Conservation (phyloP, 495 filamentous ascomycete species). For the Lasiosphaeria hispida region DNA sequence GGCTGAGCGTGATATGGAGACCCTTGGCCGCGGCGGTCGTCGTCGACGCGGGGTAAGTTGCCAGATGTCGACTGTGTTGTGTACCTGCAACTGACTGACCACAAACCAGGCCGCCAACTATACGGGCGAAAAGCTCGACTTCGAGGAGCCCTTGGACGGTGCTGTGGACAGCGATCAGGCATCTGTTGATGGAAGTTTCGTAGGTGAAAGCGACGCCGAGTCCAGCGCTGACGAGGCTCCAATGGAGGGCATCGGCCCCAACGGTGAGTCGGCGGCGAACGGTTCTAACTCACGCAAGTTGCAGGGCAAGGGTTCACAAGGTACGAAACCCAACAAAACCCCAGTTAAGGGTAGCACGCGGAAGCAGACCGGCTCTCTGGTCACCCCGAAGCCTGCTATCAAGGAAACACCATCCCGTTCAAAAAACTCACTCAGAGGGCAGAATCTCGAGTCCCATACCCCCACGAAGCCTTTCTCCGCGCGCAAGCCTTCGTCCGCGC, state of each 20-base stretch:
- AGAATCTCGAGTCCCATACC: slow-evolving; percentile 15
- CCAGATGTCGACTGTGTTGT: background rate
- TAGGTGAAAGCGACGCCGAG: slow-evolving; percentile 31
- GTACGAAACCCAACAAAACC: slow-evolving; percentile 11
- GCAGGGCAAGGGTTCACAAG: slow-evolving; percentile 13
- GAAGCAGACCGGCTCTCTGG: slow-evolving; percentile 5
- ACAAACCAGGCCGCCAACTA: slow-evolving; percentile 27
- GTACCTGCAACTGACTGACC: slow-evolving; percentile 26
- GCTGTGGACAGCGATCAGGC: slow-evolving; percentile 27
- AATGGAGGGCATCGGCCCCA: slow-evolving; percentile 12
- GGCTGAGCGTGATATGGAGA: slow-evolving; percentile 59
- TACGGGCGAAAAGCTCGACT: slow-evolving; percentile 23
- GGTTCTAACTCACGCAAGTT: slow-evolving; percentile 13
- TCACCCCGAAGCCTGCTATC: slow-evolving; percentile 7
- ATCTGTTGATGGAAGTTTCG: slow-evolving; percentile 31
- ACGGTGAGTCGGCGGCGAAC: slow-evolving; percentile 18
- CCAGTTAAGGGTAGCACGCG: background rate
- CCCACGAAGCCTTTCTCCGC: slow-evolving; percentile 14
- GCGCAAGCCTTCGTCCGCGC: too few species aligned
- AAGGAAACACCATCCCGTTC: slow-evolving; percentile 11
- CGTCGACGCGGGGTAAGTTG: slow-evolving; percentile 55
- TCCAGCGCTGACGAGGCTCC: slow-evolving; percentile 24
- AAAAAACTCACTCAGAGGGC: slow-evolving; percentile 21
- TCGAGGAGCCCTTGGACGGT: slow-evolving; percentile 28
- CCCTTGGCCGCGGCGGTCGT: slow-evolving; percentile 80